Conservation (phyloP, 495 filamentous ascomycete genomes). For the Xylaria nigripes region DNA sequence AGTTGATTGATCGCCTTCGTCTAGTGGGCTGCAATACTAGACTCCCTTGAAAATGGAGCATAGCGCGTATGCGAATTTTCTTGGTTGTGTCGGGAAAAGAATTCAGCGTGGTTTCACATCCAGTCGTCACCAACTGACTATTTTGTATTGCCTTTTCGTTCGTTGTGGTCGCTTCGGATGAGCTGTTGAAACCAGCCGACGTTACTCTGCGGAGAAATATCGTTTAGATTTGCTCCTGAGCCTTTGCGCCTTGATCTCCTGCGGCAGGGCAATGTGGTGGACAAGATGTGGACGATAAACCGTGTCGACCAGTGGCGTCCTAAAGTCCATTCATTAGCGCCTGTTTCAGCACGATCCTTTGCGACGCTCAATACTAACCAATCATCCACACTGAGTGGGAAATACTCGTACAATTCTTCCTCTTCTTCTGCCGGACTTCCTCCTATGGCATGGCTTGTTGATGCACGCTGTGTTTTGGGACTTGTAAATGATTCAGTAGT, state of each 20-base stretch:
- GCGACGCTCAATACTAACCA: conserved; percentile 42
- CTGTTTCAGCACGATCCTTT: not conserved
- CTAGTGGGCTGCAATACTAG: not conserved
- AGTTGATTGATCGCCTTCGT: not conserved
- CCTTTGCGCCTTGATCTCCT: conserved; percentile 64
- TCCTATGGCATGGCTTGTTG: conserved; percentile 18
- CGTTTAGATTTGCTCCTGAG: conserved; percentile 65
- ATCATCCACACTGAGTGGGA: conserved; percentile 79
- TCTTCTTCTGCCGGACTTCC: conserved; percentile 60
- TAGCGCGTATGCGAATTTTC: conserved; percentile 3
- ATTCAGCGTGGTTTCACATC: conserved; percentile 1
- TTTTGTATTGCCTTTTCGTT: not conserved
- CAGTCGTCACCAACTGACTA: not conserved
- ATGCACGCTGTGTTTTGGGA: conserved; percentile 32
- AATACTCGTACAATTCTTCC: conserved; percentile 85
- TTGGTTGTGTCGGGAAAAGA: not conserved
- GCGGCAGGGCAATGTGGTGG: conserved; percentile 72
- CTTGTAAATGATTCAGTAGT: conserved; percentile 33
- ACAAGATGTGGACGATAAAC: conserved; percentile 90
- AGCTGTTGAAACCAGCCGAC: not conserved
- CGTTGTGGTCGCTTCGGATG: not conserved
- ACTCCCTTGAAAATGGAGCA: not conserved
- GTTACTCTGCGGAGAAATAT: conserved; percentile 65
- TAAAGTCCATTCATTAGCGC: conserved; percentile 16
- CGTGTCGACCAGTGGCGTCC: conserved; percentile 80